These are phyloP conservation scores for Kuraishia piskuri DNA, from an alignment of 805 yeast species.

Conservation along the genomic window DNA sequence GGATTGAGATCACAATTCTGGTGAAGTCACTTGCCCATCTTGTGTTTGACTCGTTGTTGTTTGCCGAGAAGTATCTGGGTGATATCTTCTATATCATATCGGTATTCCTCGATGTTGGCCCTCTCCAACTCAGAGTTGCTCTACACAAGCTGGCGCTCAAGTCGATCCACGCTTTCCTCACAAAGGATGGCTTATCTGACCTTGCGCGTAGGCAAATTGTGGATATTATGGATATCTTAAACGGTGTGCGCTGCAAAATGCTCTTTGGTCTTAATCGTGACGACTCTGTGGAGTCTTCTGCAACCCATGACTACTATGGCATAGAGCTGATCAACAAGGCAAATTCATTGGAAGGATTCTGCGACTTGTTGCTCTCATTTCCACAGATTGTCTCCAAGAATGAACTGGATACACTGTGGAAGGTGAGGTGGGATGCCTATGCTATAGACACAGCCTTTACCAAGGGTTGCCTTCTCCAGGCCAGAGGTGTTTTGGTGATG, in stretches of 20 bases:
- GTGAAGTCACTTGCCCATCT: slow-evolving; percentile 54
- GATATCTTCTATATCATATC: slow-evolving; percentile 66
- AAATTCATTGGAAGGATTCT: slow-evolving; percentile 47
- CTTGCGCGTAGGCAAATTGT: slow-evolving; percentile 32
- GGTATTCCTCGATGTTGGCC: slow-evolving; percentile 44
- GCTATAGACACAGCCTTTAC: slow-evolving; percentile 55
- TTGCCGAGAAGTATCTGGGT: slow-evolving; percentile 58
- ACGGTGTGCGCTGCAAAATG: slow-evolving; percentile 59
- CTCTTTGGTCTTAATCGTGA: slow-evolving; percentile 63
- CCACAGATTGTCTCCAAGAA: slow-evolving; percentile 38
- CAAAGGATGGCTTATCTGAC: slow-evolving; percentile 41
- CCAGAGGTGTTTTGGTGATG: slow-evolving; percentile 57
- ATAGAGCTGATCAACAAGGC: slow-evolving; percentile 30
- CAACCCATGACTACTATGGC: slow-evolving; percentile 14
- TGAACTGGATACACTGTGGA: slow-evolving; percentile 45
- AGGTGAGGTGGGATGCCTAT: slow-evolving; percentile 56
- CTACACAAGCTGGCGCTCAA: slow-evolving; percentile 57
- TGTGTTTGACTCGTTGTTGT: slow-evolving; percentile 59
- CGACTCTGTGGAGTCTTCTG: slow-evolving; percentile 23
- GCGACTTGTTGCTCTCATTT: slow-evolving; percentile 44
- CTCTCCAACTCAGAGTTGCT: slow-evolving; percentile 48
- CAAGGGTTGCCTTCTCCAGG: slow-evolving; percentile 49
- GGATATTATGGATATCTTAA: slow-evolving; percentile 35
- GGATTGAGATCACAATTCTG: slow-evolving; percentile 67
- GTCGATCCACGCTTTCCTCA: slow-evolving; percentile 59